phyloP scores from a whole-genome alignment of 345 rosid genomes.

The Eucalyptus pumila region DNA sequence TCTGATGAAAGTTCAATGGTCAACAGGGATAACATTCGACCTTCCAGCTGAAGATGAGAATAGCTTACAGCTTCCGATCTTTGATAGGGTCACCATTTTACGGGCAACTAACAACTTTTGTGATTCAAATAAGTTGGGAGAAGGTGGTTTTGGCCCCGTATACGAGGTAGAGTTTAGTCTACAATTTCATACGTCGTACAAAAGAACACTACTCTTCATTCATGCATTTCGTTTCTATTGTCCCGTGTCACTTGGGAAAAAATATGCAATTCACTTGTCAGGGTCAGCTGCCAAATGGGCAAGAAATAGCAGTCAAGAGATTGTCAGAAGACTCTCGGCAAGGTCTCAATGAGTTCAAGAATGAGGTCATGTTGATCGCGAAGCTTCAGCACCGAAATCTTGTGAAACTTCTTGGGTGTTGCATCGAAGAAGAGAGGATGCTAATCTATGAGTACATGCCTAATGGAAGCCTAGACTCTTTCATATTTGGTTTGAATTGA shows the following conservation, averaged over 20 bases:
- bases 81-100: neutral
- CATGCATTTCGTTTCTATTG: neutral
- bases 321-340: neutral
- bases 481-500: neutral
- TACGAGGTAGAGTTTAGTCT: neutral
- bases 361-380: neutral
- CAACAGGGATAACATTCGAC: neutral
- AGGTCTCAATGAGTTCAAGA: neutral
- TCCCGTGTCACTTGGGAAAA: neutral
- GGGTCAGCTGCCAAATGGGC: neutral
- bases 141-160: neutral
- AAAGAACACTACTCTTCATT: neutral
- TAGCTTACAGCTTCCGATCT: neutral
- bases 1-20: neutral
- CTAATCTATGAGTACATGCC: slow-evolving; percentile 9
- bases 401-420: slow-evolving; percentile 1
- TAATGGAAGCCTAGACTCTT: slow-evolving; percentile 1
- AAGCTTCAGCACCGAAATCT: slow-evolving; percentile 8
- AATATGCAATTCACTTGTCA: neutral
- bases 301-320: neutral
- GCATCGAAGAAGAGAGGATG: slow-evolving; percentile 1
- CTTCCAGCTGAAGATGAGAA: neutral
- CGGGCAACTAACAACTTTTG: neutral
- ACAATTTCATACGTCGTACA: neutral
- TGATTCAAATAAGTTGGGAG: neutral